Percentiles rank a stretch among this genome's conserved stretches.
phyloP scores from a whole-genome alignment of 306 rosid species.

The Quercus variabilis region DNA sequence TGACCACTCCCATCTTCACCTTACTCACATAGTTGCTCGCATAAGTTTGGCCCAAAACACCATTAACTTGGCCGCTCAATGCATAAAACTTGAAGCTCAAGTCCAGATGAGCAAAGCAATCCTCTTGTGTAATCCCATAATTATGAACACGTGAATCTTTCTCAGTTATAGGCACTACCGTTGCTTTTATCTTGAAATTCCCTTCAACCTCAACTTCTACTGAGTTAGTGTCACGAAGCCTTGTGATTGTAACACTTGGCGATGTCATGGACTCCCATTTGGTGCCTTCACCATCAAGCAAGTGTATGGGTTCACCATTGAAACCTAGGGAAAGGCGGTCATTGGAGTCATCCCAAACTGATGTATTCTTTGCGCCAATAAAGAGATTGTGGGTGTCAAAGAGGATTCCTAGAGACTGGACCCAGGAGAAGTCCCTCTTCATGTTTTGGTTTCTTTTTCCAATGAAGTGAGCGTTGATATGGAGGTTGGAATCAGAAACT shows the following conservation, averaged over 20 bases:
- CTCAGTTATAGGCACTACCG: slow-evolving; percentile 18
- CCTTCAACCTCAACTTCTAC: slow-evolving; percentile 26
- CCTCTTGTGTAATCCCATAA: slow-evolving; percentile 20
- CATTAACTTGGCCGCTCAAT: slow-evolving; percentile 20
- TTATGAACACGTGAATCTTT: slow-evolving; percentile 14
- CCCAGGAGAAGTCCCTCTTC: slow-evolving; percentile 66
- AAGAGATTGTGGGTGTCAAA: slow-evolving; percentile 24
- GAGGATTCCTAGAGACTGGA: slow-evolving; percentile 32
- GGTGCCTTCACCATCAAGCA: not conserved
- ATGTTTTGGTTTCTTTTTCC: slow-evolving; percentile 20
- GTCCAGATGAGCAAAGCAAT: slow-evolving; percentile 36
- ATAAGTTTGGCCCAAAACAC: slow-evolving; percentile 32
- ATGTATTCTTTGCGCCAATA: slow-evolving; percentile 19
- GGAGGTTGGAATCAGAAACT: slow-evolving; percentile 29
- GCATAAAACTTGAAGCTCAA: slow-evolving; percentile 31
- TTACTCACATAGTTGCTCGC: slow-evolving; percentile 24
- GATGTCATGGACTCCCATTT: slow-evolving; percentile 5
- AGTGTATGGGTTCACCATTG: slow-evolving; percentile 12
- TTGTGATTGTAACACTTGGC: not conserved
- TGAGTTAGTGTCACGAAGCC: not conserved
- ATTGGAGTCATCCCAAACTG: slow-evolving; percentile 14
- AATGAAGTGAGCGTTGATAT: slow-evolving; percentile 34
- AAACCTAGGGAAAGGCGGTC: slow-evolving; percentile 23
- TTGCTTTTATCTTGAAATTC: slow-evolving; percentile 22
- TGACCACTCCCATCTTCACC: slow-evolving; percentile 41